phyloP scores from a whole-genome alignment of 805 yeast genomes.

The Metschnikowia santaceciliae region DNA sequence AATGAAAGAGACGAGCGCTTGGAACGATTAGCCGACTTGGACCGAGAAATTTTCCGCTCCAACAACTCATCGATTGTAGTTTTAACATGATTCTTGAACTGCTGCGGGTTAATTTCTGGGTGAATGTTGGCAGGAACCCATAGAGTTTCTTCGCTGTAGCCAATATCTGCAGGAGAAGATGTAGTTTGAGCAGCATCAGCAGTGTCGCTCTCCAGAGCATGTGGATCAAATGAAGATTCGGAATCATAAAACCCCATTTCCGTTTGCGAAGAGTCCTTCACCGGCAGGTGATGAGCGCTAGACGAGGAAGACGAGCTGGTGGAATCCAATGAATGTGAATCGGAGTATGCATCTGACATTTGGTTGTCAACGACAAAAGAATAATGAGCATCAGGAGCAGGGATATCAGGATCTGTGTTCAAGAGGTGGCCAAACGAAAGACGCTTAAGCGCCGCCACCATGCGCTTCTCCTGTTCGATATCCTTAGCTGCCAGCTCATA shows the following conservation, averaged over 20 bases:
- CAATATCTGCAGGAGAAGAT: constrained; percentile 6
- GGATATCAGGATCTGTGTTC: constrained; percentile 69
- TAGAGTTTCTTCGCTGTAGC: constrained; percentile 39
- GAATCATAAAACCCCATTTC: not conserved
- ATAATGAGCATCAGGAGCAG: constrained; percentile 32
- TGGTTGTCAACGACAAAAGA: constrained; percentile 10
- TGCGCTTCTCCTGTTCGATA: constrained; percentile 68
- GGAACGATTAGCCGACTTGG: constrained; percentile 12
- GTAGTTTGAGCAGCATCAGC: not conserved
- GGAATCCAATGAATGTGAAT: not conserved
- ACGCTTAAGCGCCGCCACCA: constrained; percentile 70
- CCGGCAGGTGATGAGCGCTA: not conserved
- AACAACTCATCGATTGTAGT: constrained; percentile 50
- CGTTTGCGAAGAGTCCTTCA: not conserved
- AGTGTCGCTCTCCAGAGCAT: not conserved
- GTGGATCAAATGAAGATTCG: not conserved
- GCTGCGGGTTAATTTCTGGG: constrained; percentile 93
- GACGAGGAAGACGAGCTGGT: not conserved
- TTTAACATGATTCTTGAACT: constrained; percentile 65
- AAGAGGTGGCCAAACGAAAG: constrained; percentile 63
- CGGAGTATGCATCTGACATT: constrained; percentile 3
- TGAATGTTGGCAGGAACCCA: constrained; percentile 98
- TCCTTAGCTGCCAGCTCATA: constrained; percentile 64
- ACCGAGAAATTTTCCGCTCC: constrained; percentile 28
- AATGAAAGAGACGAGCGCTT: constrained; percentile 17